Evolutionary conservation across 2,329 filamentous ascomycete genomes (phyloP), one percentile per base, ranked within the genome.

Genomic region (Cordyceps farinosa): DNA sequence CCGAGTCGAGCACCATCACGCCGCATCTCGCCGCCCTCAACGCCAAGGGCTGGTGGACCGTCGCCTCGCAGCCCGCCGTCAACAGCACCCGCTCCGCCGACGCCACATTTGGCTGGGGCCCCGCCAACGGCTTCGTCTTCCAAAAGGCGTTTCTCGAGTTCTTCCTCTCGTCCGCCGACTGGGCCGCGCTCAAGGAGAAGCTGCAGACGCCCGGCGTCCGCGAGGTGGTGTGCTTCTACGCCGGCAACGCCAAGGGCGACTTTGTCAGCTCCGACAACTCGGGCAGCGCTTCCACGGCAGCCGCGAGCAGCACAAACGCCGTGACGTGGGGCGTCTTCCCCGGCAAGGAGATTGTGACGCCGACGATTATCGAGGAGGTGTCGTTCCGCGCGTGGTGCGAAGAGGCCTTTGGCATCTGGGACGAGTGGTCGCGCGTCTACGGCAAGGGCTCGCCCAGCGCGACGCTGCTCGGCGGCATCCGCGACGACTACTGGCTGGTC

Each of bases 91-190:
- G 84, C 42, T 96, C 90, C 34, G 86, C 84, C 54, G 87, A 99
- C 73, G 78, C 84, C 3, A 85, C 91, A 27, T 97, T 96, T 70
- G 95, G 95, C 66, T 99, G 95, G 95, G 95, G 95, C 1, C 95
- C 95, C 0, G 85, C 84, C 56, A 88, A 93, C 70, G 95, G 95
- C 22, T 98, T 96, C 74, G 92, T 98, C 54, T 99, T 97, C 80
- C 95, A 99, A 73, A 99, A 98, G 77, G 90, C 94, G 0, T 99
- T 99, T 75, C 92, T 99, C 58, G 95, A 99, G 75, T 92, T 98
- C 78, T 99, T 99, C 81, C 79, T 96, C 64, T 88, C 93, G 0
- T 78, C 82, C 0, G 75, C 83, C 0, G 90, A 94, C 73, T 98
- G 92, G 88, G 75, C 78, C 17, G 74, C 74, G 1, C 82, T 99